Conservation (phyloP, 2,329 filamentous ascomycete genomes). For the Ophiostoma sp. region DNA sequence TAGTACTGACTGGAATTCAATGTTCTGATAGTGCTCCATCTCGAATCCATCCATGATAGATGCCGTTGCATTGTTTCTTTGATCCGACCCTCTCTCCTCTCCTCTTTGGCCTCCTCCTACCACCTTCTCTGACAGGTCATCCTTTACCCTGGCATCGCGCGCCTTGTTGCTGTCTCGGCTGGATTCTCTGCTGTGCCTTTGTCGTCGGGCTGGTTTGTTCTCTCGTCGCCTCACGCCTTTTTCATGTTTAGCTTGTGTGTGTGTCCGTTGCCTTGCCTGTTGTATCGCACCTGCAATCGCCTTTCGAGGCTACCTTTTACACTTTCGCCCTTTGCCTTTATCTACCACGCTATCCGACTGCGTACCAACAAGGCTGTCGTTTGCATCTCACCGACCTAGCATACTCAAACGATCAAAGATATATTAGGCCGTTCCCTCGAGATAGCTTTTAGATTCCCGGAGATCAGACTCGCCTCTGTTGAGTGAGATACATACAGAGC, state of each 20-base stretch:
- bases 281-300: not conserved
- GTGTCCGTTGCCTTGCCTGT: not conserved
- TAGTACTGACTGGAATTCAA: too few relatives aligned
- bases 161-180: not conserved
- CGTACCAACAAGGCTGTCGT: not conserved
- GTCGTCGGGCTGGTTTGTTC: not conserved
- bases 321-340: not conserved
- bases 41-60: not conserved
- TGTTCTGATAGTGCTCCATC: not conserved
- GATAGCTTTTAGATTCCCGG: not conserved
- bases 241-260: not conserved
- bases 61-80: not conserved
- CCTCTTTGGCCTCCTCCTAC: not conserved
- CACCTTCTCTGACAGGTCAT: not conserved
- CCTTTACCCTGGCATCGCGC: slow-evolving; percentile 4
- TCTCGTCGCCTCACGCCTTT: not conserved
- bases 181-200: not conserved
- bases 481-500: not conserved
- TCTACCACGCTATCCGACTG: not conserved
- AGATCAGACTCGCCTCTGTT: not conserved
- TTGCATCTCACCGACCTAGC: not conserved
- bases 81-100: not conserved
- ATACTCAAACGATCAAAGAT: not conserved
- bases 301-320: not conserved
- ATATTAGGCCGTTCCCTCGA: not conserved